These are phyloP conservation scores for Pochonia chlamydosporia DNA, from an alignment of 2,329 filamentous ascomycete species.

Conservation along the genomic window DNA sequence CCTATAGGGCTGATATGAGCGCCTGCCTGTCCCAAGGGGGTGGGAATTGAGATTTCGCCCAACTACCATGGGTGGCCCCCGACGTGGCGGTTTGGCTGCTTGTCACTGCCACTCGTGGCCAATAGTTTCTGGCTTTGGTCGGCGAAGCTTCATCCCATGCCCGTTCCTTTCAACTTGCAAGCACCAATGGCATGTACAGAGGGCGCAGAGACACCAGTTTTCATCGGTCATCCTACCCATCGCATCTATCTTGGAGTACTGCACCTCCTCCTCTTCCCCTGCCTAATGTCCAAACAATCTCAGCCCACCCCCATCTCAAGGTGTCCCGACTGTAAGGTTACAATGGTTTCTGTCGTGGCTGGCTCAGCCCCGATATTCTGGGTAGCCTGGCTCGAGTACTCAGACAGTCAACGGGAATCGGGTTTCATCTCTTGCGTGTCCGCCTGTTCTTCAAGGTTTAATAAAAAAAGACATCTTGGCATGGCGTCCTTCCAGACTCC, in stretches of 20 bases:
- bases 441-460: not conserved
- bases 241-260: not conserved
- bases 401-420: constrained; percentile 1
- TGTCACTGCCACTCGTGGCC: constrained; percentile 3
- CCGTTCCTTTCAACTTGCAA: not conserved
- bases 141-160: not conserved
- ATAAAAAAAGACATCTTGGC: not conserved
- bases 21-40: not conserved
- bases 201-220: not conserved
- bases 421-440: not conserved
- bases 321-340: constrained; percentile 6
- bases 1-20: constrained; percentile 5
- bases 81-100: constrained; percentile 4
- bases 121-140: constrained; percentile 2
- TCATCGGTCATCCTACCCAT: not conserved
- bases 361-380: constrained; percentile 6
- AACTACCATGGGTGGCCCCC: constrained; percentile 3
- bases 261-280: not conserved
- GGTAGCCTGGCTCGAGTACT: not conserved
- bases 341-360: constrained; percentile 7
- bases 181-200: not conserved
- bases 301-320: not conserved
- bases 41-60: not conserved
- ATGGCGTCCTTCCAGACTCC: constrained; percentile 1
- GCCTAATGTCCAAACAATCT: not conserved